A percentile compares a stretch with the other conserved stretches of the same genome.
These are phyloP conservation scores for Trichoderma gamsii DNA, from an alignment of 495 filamentous ascomycete genomes.

Conservation along the genomic window DNA sequence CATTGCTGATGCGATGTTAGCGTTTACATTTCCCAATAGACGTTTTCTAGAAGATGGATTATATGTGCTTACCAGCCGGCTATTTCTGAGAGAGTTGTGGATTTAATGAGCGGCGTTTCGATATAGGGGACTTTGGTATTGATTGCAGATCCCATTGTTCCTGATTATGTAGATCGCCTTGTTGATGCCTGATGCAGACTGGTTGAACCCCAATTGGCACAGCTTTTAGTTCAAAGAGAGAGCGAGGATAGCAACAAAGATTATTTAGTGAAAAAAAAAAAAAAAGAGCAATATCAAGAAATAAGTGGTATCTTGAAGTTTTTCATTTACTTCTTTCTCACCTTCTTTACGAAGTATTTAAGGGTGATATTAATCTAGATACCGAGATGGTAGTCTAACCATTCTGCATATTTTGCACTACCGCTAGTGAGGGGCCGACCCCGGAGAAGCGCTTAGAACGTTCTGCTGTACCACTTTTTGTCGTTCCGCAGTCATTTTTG, in stretches of 20 bases:
- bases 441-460: conserved; percentile 4
- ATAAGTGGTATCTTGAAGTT: no score
- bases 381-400: no score
- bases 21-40: conserved; percentile 18
- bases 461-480: neutral
- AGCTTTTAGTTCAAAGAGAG: neutral
- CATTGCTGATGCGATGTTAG: conserved; percentile 40
- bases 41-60: neutral
- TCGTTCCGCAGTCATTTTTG: neutral
- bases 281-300: no score
- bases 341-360: no score
- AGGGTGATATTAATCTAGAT: no score
- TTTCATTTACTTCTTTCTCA: no score
- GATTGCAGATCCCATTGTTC: neutral
- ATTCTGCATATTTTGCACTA: neutral
- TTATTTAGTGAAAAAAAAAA: neutral
- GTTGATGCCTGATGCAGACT: neutral
- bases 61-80: conserved; percentile 58
- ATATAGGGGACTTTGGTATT: conserved; percentile 26
- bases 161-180: neutral
- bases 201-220: neutral
- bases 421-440: neutral
- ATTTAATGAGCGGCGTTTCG: conserved; percentile 66
- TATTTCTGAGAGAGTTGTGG: conserved; percentile 57
- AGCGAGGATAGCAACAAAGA: neutral